Evolutionary conservation across 129 eudicot genomes (phyloP), one percentile per base, ranked within the genome.

Genomic region (Oenanthe sinensis): DNA sequence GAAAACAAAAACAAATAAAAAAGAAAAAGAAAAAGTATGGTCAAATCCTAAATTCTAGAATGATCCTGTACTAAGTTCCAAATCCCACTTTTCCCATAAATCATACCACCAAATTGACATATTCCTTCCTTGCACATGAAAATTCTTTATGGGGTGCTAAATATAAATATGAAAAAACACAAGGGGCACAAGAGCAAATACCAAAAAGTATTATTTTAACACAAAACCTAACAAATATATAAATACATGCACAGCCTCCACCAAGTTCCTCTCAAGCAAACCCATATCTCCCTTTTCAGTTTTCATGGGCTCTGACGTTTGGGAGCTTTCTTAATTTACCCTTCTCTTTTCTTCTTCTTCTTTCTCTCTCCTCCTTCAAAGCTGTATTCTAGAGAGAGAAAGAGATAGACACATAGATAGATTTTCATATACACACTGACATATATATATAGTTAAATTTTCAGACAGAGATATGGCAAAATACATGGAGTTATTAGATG

Each of bases 401-500:
- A 75, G 82, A 28, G 0, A 10, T 1, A 28, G 0, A 10, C 1
- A 43, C 16, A 72, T 3, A 72, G 0, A 10, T 20, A 19, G 22
- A 10, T 10, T 10, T 2, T 2, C 28, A 65, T 42, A 65, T 7
- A 69, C 0, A 20, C 7, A 50, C 6, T 30, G 4, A 4, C 4
- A 39, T 1, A 76, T 6, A 65, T 0, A 36, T 16, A 47, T 28
- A 67, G 8, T 10, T 28, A 30, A 13, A 5, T 4, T 67, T 67
- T 60, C 68, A 0, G 68, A 60, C 68, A 60, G 68, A 77, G 81
- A 79, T 58, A 93, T 93, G 98, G 82, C 85, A 24, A 93, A 89
- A 80, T 89, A 91, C 49, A 82, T 74, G 67, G 98, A 91, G 85
- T 33, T 93, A 8, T 78, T 91, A 83, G 97, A 91, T 79, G 88